Percentiles rank a stretch among this genome's conserved stretches.
Evolutionary conservation across 2,329 filamentous ascomycete species (phyloP).

Genomic region (Aspergillus phoenicis): DNA sequence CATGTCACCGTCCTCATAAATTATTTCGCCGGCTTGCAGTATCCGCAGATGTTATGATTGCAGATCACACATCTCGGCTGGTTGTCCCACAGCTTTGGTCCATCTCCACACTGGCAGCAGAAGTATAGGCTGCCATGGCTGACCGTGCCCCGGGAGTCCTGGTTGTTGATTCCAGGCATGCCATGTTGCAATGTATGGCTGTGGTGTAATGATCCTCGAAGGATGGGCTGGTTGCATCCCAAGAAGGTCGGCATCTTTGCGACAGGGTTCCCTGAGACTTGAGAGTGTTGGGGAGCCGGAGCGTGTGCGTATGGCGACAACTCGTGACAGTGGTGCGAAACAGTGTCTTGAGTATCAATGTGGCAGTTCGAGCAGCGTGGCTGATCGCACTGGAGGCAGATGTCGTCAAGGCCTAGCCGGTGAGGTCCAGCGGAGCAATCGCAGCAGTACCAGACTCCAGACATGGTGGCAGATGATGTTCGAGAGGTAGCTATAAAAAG

Average conservation of each 20-base stretch:
- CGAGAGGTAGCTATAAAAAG: background rate
- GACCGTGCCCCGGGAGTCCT: conserved; percentile 1
- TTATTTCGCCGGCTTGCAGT: conserved; percentile 36
- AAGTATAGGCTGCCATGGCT: conserved; percentile 34
- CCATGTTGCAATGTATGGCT: background rate
- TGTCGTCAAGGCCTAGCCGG: background rate
- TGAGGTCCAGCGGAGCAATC: conserved; percentile 2
- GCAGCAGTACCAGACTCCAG: conserved; percentile 9
- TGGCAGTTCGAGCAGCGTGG: conserved; percentile 1
- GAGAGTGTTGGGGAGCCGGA: background rate
- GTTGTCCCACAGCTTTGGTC: conserved; percentile 40
- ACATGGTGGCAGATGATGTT: background rate
- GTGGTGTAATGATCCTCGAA: background rate
- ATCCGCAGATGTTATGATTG: conserved; percentile 33
- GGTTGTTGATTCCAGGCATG: conserved; percentile 7
- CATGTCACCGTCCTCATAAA: background rate
- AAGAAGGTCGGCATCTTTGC: background rate
- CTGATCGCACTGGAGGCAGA: conserved; percentile 4
- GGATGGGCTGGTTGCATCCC: background rate
- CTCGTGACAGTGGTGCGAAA: conserved; percentile 3
- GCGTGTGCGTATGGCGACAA: conserved; percentile 4
- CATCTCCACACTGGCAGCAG: conserved; percentile 44
- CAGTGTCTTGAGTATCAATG: background rate
- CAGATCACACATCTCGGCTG: conserved; percentile 39
- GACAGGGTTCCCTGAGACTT: background rate